These are phyloP conservation scores for Hyaloraphidium curvatum DNA, from an alignment of 192 early-diverging fungal species.

Conservation along the genomic window DNA sequence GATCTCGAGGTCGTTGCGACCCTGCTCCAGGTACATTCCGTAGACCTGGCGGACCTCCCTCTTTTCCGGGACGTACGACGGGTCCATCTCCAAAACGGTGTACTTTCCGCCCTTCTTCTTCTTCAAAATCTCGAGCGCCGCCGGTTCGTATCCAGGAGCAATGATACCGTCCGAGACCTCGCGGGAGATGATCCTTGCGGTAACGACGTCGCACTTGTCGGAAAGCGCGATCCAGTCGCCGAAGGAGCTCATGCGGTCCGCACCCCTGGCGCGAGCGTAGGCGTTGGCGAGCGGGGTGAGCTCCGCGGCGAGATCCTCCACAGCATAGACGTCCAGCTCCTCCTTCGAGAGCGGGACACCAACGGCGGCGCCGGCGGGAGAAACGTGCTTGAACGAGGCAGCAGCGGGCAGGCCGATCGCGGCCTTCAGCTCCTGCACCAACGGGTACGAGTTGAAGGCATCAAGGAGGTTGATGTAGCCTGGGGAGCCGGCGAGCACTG, in stretches of 20 bases:
- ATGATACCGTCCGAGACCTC: constrained; percentile 97
- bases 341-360: constrained; percentile 53
- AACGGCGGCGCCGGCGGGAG: constrained; percentile 93
- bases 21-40: constrained; percentile 78
- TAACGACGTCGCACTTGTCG: constrained; percentile 70
- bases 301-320: constrained; percentile 56
- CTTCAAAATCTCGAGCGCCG: constrained; percentile 70
- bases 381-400: constrained; percentile 98
- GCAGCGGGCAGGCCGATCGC: constrained; percentile 82
- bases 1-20: constrained; percentile 72
- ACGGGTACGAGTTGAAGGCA: constrained; percentile 88
- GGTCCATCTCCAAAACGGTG: constrained; percentile 83
- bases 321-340: constrained; percentile 80
- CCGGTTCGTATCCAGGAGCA: constrained; percentile 71
- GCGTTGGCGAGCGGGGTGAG: constrained; percentile 75
- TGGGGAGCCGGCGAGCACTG: constrained; percentile 77
- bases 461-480: constrained; percentile 98
- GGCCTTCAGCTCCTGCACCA: constrained; percentile 85
- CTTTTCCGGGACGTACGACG: constrained; percentile 64
- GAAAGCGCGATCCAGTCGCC: constrained; percentile 96
- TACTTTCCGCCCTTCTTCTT: constrained; percentile 98
- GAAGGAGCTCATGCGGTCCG: constrained; percentile 97
- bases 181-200: constrained; percentile 84
- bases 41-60: constrained; percentile 89
- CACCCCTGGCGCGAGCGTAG: constrained; percentile 94